Conservation (phyloP, 306 rosid species). For the Cicer judaicum region DNA sequence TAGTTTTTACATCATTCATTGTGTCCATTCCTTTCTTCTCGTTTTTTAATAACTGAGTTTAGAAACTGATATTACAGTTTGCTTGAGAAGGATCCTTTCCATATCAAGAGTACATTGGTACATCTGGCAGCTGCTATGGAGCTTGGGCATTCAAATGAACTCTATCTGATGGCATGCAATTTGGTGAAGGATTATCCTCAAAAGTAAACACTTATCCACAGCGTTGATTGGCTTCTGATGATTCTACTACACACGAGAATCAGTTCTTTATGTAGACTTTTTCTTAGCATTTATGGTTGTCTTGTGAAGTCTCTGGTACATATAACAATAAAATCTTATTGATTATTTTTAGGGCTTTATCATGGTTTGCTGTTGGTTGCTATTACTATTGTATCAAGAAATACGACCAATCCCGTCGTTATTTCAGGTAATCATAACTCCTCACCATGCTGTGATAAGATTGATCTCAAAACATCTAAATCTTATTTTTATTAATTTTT, state of each 20-base stretch:
- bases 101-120: constrained; percentile 84
- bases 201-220: constrained; percentile 54
- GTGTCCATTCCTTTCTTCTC: constrained; percentile 16
- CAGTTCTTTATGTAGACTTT: constrained; percentile 2
- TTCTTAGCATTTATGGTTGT: constrained; percentile 6
- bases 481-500: neutral
- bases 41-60: constrained; percentile 23
- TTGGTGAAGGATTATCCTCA: constrained; percentile 97
- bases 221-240: constrained; percentile 34
- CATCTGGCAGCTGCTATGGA: constrained; percentile 98
- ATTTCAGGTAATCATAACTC: constrained; percentile 71
- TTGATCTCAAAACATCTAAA: constrained; percentile 9
- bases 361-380: constrained; percentile 99
- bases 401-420: constrained; percentile 87
- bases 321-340: constrained; percentile 31
- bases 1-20: constrained; percentile 29
- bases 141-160: constrained; percentile 97
- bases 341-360: constrained; percentile 70
- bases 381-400: constrained; percentile 95
- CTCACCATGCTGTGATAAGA: neutral
- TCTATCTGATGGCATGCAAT: constrained; percentile 94
- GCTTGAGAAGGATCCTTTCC: constrained; percentile 96
- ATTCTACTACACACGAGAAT: constrained; percentile 22
- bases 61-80: constrained; percentile 56
- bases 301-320: constrained; percentile 33